Conservation (phyloP, 768 basidiomycete species). For the Glaciozyma antarctica region DNA sequence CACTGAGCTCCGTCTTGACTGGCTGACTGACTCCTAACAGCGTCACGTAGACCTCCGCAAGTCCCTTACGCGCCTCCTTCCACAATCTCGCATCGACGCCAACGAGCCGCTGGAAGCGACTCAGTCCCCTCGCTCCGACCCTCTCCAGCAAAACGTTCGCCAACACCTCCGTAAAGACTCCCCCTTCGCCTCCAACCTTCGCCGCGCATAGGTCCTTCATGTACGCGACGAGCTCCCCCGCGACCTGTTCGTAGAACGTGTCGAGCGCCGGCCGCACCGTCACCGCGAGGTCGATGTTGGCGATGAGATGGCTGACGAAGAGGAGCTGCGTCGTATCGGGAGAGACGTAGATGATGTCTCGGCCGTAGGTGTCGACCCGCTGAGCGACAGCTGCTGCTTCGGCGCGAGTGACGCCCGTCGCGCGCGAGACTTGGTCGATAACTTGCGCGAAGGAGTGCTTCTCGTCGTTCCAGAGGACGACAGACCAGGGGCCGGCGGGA, state of each 20-base stretch:
- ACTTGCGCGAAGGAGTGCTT: constrained; percentile 90
- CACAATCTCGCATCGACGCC: constrained; percentile 38
- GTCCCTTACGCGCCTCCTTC: constrained; percentile 37
- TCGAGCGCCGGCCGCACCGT: constrained; percentile 79
- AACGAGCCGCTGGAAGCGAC: constrained; percentile 36
- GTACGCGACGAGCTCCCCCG: constrained; percentile 53
- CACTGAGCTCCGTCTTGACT: constrained; percentile 71
- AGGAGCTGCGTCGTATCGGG: constrained; percentile 35
- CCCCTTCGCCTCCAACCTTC: constrained; percentile 33
- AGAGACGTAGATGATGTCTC: constrained; percentile 20
- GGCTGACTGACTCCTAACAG: constrained; percentile 37
- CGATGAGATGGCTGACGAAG: constrained; percentile 62
- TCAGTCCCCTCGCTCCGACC: constrained; percentile 59
- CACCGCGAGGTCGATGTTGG: constrained; percentile 82
- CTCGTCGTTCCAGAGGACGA: constrained; percentile 93
- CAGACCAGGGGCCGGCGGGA: constrained; percentile 48
- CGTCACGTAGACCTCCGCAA: constrained; percentile 36
- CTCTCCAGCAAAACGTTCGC: constrained; percentile 82
- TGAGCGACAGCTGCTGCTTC: constrained; percentile 53
- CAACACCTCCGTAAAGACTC: constrained; percentile 27
- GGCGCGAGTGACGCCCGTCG: constrained; percentile 47
- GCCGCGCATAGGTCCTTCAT: constrained; percentile 35
- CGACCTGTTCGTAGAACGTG: constrained; percentile 78
- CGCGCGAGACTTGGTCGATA: constrained; percentile 53
- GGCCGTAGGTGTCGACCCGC: constrained; percentile 55